These are phyloP conservation scores for Aureobasidium vineae DNA, from an alignment of 2,329 filamentous ascomycete species.

Conservation along the genomic window DNA sequence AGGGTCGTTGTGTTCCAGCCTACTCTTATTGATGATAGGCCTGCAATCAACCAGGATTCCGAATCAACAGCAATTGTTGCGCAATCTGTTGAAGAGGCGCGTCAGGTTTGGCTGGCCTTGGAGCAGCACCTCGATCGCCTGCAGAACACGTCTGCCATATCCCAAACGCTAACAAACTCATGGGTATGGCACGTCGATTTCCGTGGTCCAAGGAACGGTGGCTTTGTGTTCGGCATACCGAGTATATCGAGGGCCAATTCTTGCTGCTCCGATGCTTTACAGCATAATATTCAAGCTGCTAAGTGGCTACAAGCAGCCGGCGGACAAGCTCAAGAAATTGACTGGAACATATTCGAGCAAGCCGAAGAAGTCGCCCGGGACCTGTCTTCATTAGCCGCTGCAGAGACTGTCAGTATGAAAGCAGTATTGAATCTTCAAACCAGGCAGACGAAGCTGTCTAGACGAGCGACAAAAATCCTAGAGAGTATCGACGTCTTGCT, in stretches of 20 bases:
- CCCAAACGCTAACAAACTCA: background rate
- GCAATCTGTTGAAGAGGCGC: background rate
- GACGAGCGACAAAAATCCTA: background rate
- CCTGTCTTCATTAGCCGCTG: too few species aligned
- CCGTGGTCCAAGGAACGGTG: background rate
- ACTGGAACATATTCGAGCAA: background rate
- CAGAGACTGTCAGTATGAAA: background rate
- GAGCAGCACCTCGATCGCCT: background rate
- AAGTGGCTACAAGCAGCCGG: background rate
- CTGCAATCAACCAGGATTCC: background rate
- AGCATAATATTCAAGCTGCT: background rate
- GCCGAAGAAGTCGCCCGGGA: background rate
- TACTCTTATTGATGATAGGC: background rate
- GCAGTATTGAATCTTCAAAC: background rate
- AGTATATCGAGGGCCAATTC: background rate
- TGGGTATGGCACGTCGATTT: slow-evolving; percentile 10
- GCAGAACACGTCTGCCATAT: background rate
- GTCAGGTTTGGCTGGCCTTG: background rate
- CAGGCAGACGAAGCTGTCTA: background rate
- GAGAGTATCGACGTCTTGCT: background rate
- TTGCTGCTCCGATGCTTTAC: background rate
- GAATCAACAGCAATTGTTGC: background rate
- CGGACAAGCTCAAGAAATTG: background rate
- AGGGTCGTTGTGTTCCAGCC: background rate
- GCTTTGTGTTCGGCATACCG: background rate